Percentiles rank a stretch among this genome's conserved stretches.
phyloP scores from a whole-genome alignment of 495 filamentous ascomycete genomes.

The Rusavskia elegans region DNA sequence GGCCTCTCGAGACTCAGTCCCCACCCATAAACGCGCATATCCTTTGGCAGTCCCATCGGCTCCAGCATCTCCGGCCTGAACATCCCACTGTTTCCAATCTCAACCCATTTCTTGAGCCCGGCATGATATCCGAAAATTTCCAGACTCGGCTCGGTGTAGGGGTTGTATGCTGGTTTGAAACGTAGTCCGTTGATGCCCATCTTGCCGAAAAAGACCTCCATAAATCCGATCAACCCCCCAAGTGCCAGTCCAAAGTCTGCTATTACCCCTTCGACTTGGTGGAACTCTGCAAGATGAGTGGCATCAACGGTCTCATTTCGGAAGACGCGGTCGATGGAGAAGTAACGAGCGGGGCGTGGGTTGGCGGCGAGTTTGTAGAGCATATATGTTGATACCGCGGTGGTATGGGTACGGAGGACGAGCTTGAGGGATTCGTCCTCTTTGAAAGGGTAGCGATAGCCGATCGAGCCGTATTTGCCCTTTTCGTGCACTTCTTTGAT shows the following conservation, averaged over 20 bases:
- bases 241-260: slow-evolving; percentile 85
- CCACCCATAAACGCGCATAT: slow-evolving; percentile 82
- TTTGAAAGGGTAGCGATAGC: slow-evolving; percentile 88
- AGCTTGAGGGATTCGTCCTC: slow-evolving; percentile 77
- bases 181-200: slow-evolving; percentile 80
- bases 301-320: slow-evolving; percentile 90
- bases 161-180: slow-evolving; percentile 98
- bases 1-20: slow-evolving; percentile 82
- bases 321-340: slow-evolving; percentile 97
- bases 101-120: slow-evolving; percentile 78
- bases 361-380: slow-evolving; percentile 74
- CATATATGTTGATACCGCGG: slow-evolving; percentile 73
- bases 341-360: slow-evolving; percentile 75
- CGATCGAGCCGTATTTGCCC: slow-evolving; percentile 84
- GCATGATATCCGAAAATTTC: slow-evolving; percentile 91
- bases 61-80: slow-evolving; percentile 95
- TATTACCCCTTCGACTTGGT: slow-evolving; percentile 96
- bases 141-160: slow-evolving; percentile 96
- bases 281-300: slow-evolving; percentile 94
- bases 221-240: slow-evolving; percentile 89
- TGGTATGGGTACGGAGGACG: slow-evolving; percentile 92
- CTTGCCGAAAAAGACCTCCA: slow-evolving; percentile 89
- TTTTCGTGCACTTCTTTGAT: slow-evolving; percentile 65
- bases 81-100: slow-evolving; percentile 97
- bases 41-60: slow-evolving; percentile 73